Evolutionary conservation across 2,329 filamentous ascomycete genomes (phyloP).

Genomic region (Diplodia sapinea): DNA sequence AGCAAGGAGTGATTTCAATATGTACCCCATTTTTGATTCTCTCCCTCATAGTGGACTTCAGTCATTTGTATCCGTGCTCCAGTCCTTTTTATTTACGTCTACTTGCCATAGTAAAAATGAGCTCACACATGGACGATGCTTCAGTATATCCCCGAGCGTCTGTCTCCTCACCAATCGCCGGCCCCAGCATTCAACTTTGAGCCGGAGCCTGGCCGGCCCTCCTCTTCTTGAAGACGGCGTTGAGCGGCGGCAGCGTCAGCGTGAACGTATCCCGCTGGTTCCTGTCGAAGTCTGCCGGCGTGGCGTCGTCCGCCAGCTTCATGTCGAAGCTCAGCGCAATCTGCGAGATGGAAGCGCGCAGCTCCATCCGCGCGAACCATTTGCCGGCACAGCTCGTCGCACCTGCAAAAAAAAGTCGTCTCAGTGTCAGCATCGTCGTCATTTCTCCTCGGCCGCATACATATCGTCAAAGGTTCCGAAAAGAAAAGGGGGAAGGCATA

Average conservation of each 20-base stretch:
- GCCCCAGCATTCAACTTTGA: background rate
- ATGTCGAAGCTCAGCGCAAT: conserved; percentile 37
- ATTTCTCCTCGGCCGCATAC: no score
- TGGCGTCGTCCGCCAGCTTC: conserved; percentile 36
- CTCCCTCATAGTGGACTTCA: no score
- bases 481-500: background rate
- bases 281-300: conserved; percentile 33
- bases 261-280: conserved; percentile 28
- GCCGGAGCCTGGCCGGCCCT: background rate
- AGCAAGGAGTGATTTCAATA: no score
- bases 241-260: conserved; percentile 40
- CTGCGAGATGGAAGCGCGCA: conserved; percentile 35
- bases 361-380: conserved; percentile 35
- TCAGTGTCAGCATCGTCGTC: background rate
- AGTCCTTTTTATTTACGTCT: no score
- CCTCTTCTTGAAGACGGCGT: conserved; percentile 36
- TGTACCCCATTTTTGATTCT: no score
- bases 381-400: conserved; percentile 33
- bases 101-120: no score
- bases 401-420: background rate
- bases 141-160: background rate
- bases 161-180: background rate
- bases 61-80: no score
- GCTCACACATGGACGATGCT: no score
- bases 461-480: background rate